phyloP scores from a whole-genome alignment of 2,329 filamentous ascomycete genomes.

The Colletotrichum australisinense region DNA sequence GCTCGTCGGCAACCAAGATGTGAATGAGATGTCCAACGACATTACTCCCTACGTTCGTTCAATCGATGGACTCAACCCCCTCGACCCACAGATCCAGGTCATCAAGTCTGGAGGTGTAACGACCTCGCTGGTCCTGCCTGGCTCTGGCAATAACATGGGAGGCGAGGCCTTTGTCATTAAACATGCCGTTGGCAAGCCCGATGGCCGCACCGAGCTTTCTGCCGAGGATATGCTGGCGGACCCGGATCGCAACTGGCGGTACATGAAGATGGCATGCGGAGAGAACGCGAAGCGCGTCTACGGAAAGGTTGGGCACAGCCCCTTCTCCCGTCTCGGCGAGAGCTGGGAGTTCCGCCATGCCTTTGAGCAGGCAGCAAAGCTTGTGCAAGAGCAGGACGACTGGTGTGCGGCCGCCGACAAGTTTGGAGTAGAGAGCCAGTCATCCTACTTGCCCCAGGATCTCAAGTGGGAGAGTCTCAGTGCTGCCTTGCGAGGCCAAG shows the following conservation, averaged over 20 bases:
- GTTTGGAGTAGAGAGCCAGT: constrained; percentile 61
- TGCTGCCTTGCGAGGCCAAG: constrained; percentile 73
- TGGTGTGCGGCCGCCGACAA: constrained; percentile 71
- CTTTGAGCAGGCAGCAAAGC: constrained; percentile 69
- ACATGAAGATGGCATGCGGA: constrained; percentile 83
- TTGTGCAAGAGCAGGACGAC: constrained; percentile 72
- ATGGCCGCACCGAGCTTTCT: constrained; percentile 72
- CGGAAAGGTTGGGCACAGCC: constrained; percentile 65
- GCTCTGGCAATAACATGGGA: constrained; percentile 79
- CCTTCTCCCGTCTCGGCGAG: constrained; percentile 73
- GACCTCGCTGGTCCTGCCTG: constrained; percentile 74
- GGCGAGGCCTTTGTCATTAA: constrained; percentile 79
- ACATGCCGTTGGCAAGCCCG: constrained; percentile 69
- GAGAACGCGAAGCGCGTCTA: constrained; percentile 76
- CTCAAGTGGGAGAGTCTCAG: constrained; percentile 72
- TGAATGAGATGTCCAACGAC: constrained; percentile 72
- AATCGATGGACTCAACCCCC: constrained; percentile 72
- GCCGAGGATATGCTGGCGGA: constrained; percentile 73
- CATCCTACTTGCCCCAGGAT: constrained; percentile 70
- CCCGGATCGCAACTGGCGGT: constrained; percentile 73
- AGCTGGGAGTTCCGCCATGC: constrained; percentile 77
- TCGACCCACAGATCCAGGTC: constrained; percentile 73
- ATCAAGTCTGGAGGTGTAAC: constrained; percentile 82
- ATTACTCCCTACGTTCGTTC: constrained; percentile 76
- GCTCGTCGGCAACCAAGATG: constrained; percentile 66